Conservation (phyloP, 139 green algal genomes). For the Picochlorum costavermella region DNA sequence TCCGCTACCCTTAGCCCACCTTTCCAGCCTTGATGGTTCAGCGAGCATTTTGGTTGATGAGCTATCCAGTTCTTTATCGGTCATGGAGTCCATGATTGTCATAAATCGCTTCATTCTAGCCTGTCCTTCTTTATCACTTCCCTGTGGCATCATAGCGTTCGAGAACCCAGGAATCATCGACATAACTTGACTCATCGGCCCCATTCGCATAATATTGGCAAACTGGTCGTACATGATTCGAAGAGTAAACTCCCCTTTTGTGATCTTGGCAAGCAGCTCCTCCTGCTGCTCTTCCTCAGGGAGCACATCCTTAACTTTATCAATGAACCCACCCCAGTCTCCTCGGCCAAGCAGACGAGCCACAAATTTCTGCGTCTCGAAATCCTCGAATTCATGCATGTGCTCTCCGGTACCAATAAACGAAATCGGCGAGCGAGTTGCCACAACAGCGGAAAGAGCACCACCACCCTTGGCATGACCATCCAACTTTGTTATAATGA, state of each 20-base stretch:
- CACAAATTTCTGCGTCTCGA: constrained; percentile 94
- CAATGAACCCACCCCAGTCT: constrained; percentile 86
- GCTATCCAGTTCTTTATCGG: constrained; percentile 69
- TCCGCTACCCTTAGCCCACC: constrained; percentile 19
- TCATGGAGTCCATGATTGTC: constrained; percentile 98
- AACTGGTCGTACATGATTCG: constrained; percentile 96
- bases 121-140: constrained; percentile 76
- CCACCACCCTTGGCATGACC: constrained; percentile 97
- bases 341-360: constrained; percentile 83
- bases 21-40: constrained; percentile 15
- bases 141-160: constrained; percentile 61
- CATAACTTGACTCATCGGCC: constrained; percentile 90
- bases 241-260: constrained; percentile 87
- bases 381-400: constrained; percentile 98
- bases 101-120: constrained; percentile 86
- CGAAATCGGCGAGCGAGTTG: constrained; percentile 88
- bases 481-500: constrained; percentile 99
- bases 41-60: constrained; percentile 39
- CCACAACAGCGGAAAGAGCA: constrained; percentile 82
- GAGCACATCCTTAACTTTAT: constrained; percentile 87
- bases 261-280: constrained; percentile 86
- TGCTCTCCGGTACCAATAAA: constrained; percentile 98
- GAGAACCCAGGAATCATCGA: constrained; percentile 91
- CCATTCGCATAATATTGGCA: constrained; percentile 91
- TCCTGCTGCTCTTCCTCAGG: constrained; percentile 76